Percentiles rank a stretch among this genome's conserved stretches.
These are phyloP conservation scores for Kodamaea kaohsiungensis DNA, from an alignment of 805 yeast genomes.

Conservation along the genomic window DNA sequence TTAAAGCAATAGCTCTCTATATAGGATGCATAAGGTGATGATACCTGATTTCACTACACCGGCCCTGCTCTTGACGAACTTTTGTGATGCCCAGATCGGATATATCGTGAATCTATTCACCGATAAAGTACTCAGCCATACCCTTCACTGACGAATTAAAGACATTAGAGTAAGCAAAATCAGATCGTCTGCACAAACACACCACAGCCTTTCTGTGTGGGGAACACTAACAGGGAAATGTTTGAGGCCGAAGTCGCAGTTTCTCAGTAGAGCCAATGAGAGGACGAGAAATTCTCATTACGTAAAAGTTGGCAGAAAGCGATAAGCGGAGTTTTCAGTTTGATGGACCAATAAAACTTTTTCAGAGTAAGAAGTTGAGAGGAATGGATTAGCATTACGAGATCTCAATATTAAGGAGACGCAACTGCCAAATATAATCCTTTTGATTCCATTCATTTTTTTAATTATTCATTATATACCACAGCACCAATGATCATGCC, in stretches of 20 bases:
- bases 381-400: neutral
- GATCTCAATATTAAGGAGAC: neutral
- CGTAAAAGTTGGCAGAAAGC: neutral
- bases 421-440: neutral
- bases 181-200: too few relatives aligned
- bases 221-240: too few relatives aligned
- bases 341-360: neutral
- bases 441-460: neutral
- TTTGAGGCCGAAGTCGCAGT: neutral
- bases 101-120: too few relatives aligned
- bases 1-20: too few relatives aligned
- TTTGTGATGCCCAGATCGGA: too few relatives aligned
- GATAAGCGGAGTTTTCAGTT: neutral
- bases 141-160: too few relatives aligned
- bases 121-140: too few relatives aligned
- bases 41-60: too few relatives aligned
- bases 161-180: too few relatives aligned
- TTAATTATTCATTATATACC: neutral
- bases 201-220: too few relatives aligned
- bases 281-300: neutral
- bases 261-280: neutral
- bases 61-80: too few relatives aligned
- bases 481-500: slow-evolving; percentile 15
- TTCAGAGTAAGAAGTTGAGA: neutral
- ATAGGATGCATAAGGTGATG: too few relatives aligned